A percentile compares a stretch with the other conserved stretches of the same genome.
Evolutionary conservation across 768 basidiomycete genomes (phyloP).

Genomic region (Pleurotus sapidus): DNA sequence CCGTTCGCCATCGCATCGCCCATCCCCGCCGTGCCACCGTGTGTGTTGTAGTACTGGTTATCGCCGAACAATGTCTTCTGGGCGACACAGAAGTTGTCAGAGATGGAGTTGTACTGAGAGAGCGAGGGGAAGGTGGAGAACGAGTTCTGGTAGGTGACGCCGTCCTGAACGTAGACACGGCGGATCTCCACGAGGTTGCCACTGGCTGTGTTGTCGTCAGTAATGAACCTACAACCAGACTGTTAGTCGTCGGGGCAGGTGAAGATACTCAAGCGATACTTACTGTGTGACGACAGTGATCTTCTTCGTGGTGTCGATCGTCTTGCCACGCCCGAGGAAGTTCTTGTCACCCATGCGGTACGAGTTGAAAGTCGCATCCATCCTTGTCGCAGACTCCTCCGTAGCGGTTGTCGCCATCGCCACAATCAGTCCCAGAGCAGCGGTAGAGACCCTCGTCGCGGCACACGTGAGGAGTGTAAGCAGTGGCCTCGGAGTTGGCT

Average conservation of each 20-base stretch:
- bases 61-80: slow-evolving; percentile 35
- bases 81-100: slow-evolving; percentile 29
- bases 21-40: slow-evolving; percentile 25
- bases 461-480: slow-evolving; percentile 39
- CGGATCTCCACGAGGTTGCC: slow-evolving; percentile 18
- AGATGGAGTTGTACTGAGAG: slow-evolving; percentile 30
- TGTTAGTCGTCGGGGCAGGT: not conserved
- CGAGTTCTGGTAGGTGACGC: slow-evolving; percentile 34
- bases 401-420: slow-evolving; percentile 8
- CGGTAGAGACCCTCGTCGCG: slow-evolving; percentile 24
- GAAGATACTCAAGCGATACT: not conserved
- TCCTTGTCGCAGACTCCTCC: slow-evolving; percentile 37
- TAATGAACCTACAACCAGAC: slow-evolving; percentile 28
- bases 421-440: slow-evolving; percentile 32
- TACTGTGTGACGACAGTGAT: slow-evolving; percentile 33
- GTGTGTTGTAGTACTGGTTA: not conserved
- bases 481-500: slow-evolving; percentile 37
- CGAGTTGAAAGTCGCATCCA: slow-evolving; percentile 45
- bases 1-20: slow-evolving; percentile 25
- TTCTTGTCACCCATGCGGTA: slow-evolving; percentile 12
- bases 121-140: slow-evolving; percentile 28
- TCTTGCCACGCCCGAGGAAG: slow-evolving; percentile 37
- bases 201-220: slow-evolving; percentile 16
- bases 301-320: slow-evolving; percentile 32
- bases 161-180: slow-evolving; percentile 35